Evolutionary conservation across 257 asterid species (phyloP), one percentile per base, ranked within the genome.

Genomic region (Scutellaria barbata): DNA sequence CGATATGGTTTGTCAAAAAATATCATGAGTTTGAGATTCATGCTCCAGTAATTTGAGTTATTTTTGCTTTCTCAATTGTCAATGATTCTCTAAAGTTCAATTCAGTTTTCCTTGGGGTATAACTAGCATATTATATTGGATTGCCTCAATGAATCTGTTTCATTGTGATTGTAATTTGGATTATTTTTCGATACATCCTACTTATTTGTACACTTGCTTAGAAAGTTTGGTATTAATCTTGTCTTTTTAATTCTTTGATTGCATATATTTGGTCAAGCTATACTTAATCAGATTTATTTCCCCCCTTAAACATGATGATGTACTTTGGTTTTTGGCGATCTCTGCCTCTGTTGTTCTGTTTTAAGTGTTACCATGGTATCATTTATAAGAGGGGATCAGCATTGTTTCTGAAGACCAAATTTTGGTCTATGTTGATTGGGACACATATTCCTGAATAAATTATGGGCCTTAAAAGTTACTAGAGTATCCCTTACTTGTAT

Each of bases 101-200:
- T 52, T 20, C 30, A 13, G 1, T 47, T 25, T 62, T 52, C 65
- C 13, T 11, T 67, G 39, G 30, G 25, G 66, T 52, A 45, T 46
- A 72, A 67, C 72, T 74, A 61, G 56, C 63, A 46, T 53, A 55
- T 5, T 13, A 55, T 54, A 12, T 43, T 48, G 53, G 46, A 40
- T 7, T 25, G 18, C 68, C 59, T 48, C 42, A 6, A 46, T 55
- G 69, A 52, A 63, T 33, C 61, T 55, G 69, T 48, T 47, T 52
- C n/a, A 42, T 11, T 63, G 17, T 65, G 30, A 11, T 45, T 68
- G 22, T 51, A 52, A 48, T 71, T 54, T 46, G 74, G 63, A 50
- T 14, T 14, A 22, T 63, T 6, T 20, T 7, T 40, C 11, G 22
- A 8, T 17, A 42, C 47, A 39, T 68, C 46, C 52, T 30, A 42